Evolutionary conservation across 345 rosid species (phyloP).

Genomic region (Ceriops zippeliana): DNA sequence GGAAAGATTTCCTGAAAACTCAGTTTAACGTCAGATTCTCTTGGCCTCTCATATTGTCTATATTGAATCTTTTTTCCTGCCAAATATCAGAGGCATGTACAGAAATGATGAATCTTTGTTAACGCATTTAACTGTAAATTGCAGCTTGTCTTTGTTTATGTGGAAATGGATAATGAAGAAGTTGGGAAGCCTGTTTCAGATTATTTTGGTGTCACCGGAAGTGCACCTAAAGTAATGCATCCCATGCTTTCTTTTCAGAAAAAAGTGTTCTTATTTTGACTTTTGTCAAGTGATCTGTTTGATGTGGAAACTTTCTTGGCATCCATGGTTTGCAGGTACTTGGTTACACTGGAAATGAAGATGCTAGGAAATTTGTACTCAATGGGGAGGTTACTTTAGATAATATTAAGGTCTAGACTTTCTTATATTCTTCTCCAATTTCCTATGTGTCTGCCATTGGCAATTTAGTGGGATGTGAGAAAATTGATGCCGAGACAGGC

Average conservation of each 20-base stretch:
- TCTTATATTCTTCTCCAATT: conserved; percentile 1
- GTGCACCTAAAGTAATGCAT: conserved; percentile 53
- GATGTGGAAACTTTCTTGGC: conserved; percentile 8
- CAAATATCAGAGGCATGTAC: too few species aligned
- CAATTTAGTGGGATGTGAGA: not conserved
- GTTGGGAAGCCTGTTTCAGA: conserved; percentile 90
- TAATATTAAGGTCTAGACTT: conserved; percentile 57
- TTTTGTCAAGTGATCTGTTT: not conserved
- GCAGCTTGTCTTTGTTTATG: conserved; percentile 86
- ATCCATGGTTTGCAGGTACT: conserved; percentile 47
- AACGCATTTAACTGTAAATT: conserved; percentile 7
- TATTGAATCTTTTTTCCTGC: not conserved
- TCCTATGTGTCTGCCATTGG: not conserved
- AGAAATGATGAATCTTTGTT: not conserved
- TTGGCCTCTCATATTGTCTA: not conserved
- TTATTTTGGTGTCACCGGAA: conserved; percentile 74
- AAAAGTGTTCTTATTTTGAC: not conserved
- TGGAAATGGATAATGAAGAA: conserved; percentile 89
- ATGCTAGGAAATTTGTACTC: conserved; percentile 57
- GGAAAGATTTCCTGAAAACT: too few species aligned
- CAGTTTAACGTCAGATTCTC: not conserved
- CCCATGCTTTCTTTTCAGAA: not conserved
- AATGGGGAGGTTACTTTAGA: conserved; percentile 67
- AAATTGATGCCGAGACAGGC: not conserved
- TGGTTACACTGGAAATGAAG: conserved; percentile 88